Percentiles rank a stretch among this genome's conserved stretches.
These are phyloP conservation scores for Groenewaldozyma salmanticensis DNA, from an alignment of 805 yeast genomes.

Conservation along the genomic window DNA sequence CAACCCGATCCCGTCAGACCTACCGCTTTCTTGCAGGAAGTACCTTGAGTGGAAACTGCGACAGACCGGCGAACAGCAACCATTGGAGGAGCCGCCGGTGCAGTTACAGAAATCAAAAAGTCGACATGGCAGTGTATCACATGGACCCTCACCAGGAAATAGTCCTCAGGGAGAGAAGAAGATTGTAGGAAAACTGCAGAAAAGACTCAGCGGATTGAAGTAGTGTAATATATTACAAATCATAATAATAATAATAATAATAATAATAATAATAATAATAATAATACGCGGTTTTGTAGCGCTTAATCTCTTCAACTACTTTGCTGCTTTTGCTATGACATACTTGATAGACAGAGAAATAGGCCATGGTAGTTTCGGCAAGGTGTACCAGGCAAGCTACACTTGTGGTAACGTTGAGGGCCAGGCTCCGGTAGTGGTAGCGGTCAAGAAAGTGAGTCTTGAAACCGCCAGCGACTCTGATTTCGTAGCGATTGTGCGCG, in stretches of 20 bases:
- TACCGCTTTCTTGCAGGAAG: constrained; percentile 2
- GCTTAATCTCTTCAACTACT: too few relatives aligned
- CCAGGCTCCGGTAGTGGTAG: constrained; percentile 42
- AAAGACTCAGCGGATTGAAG: constrained; percentile 7
- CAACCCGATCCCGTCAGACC: constrained; percentile 3
- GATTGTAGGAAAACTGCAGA: constrained; percentile 5
- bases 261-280: background rate
- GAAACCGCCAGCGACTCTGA: constrained; percentile 67
- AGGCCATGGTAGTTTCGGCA: constrained; percentile 20
- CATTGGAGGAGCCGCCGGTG: too few relatives aligned
- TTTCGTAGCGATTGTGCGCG: background rate
- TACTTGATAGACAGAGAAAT: constrained; percentile 5
- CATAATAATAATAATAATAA: too few relatives aligned
- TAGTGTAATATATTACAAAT: too few relatives aligned
- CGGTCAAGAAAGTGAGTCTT: constrained; percentile 77
- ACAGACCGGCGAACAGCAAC: too few relatives aligned
- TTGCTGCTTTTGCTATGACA: background rate
- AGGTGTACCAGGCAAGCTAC: constrained; percentile 18
- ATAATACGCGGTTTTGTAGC: background rate
- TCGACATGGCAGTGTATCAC: background rate
- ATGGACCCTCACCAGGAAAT: background rate
- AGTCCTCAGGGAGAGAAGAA: constrained; percentile 1
- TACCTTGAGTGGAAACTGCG: constrained; percentile 2
- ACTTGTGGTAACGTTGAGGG: constrained; percentile 25
- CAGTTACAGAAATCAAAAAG: background rate